Evolutionary conservation across 257 asterid genomes (phyloP), one percentile per base, ranked within the genome.

Genomic region (Nicotiana tabacum): DNA sequence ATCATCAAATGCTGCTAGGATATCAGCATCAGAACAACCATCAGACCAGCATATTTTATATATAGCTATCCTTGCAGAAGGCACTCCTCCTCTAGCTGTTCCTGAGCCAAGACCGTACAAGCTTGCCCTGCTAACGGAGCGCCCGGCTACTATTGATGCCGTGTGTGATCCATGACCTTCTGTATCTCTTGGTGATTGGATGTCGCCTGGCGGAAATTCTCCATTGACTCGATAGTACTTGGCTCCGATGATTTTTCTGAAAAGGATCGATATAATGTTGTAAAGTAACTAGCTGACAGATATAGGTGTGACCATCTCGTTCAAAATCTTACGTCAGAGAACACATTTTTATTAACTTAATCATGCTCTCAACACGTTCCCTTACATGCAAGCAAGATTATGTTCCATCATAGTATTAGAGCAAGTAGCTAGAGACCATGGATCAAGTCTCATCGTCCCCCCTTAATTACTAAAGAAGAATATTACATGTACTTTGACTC

Each of bases 1-100:
- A 84, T 92, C 95, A 69, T 93, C 95, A 30, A 93, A 93, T 39
- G 93, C 97, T 82, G 90, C 90, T 24, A 93, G 91, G 66, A 91
- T 88, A 77, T 91, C 91, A 3, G 89, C 89, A 21, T 86, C 91
- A 0, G 81, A 84, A 83, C 94, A 92, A 10, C 92, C 88, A 62
- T 76, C 91, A 0, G 83, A 61, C 96, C 94, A 92, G 57, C 94
- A 92, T 77, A 92, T 85, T 66, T 92, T 90, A 87, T 90, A 90
- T 1, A 90, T 91, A 0, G 92, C 91, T 77, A 92, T 64, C 39
- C 96, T 90, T 0, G 91, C 90, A 0, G 92, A 87, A 2, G 94
- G 93, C 9, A 84, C 96, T 9, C 85, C 96, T 66, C 96, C 94
- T 43, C 94, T 87, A 2, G 93, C 93, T 0, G 89, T 88, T 76